Evolutionary conservation across 441 rosid genomes (phyloP).

Genomic region (Syzygium syzygioides): DNA sequence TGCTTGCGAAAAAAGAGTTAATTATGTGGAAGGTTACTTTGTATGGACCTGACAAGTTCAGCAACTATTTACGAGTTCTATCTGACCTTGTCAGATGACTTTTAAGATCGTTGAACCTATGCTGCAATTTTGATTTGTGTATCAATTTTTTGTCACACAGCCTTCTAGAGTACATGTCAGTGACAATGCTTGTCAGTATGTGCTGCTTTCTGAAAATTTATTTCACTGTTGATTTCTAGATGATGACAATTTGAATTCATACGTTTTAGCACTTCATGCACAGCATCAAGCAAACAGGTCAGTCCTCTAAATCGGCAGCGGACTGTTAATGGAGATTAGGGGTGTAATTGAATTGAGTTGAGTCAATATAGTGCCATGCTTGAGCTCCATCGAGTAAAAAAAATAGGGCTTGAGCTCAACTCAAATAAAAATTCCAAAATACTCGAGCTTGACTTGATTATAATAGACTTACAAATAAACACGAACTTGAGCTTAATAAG

Average conservation of each 20-base stretch:
- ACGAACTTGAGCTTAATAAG: background rate
- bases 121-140: background rate
- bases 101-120: background rate
- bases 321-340: background rate
- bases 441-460: background rate
- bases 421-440: background rate
- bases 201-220: background rate
- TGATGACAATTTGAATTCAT: background rate
- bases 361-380: background rate
- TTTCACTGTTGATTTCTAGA: background rate
- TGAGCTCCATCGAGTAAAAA: background rate
- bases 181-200: background rate
- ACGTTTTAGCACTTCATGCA: background rate
- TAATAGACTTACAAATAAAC: background rate
- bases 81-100: background rate
- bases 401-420: background rate
- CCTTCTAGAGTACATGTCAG: background rate
- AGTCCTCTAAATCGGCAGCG: background rate
- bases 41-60: background rate
- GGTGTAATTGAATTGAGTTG: background rate
- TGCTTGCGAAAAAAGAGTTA: background rate
- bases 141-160: background rate
- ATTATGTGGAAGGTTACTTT: background rate
- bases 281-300: background rate
- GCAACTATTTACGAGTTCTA: background rate